A percentile compares a stretch with the other conserved stretches of the same genome.
phyloP scores from a whole-genome alignment of 129 eudicot species.

The Sambucus nigra region DNA sequence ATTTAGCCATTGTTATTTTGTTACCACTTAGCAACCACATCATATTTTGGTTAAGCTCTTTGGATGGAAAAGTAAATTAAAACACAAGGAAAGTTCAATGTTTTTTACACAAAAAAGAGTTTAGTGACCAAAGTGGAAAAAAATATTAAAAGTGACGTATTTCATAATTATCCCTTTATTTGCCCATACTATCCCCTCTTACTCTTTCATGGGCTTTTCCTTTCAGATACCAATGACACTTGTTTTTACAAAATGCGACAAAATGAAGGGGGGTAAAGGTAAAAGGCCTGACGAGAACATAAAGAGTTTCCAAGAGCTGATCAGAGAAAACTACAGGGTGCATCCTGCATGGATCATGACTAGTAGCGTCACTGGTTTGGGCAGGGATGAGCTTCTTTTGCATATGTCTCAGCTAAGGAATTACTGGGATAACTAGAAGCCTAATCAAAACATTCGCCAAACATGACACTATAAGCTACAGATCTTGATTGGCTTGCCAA shows the following conservation, averaged over 20 bases:
- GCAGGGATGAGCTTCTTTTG: conserved; percentile 84
- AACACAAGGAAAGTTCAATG: too few species aligned
- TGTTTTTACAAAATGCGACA: conserved; percentile 93
- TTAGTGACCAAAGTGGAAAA: too few species aligned
- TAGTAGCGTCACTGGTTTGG: conserved; percentile 84
- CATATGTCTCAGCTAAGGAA: conserved; percentile 95
- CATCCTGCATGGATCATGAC: conserved; percentile 99
- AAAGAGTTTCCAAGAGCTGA: conserved; percentile 52
- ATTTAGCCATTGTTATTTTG: too few species aligned
- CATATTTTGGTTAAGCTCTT: too few species aligned
- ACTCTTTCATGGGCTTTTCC: neutral
- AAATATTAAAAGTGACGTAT: too few species aligned
- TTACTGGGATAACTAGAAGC: conserved; percentile 62
- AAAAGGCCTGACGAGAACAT: conserved; percentile 81
- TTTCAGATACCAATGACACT: conserved; percentile 80
- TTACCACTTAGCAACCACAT: too few species aligned
- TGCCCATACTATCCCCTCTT: neutral
- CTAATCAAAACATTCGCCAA: neutral
- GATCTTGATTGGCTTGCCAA: neutral
- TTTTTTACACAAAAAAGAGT: too few species aligned
- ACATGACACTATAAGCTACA: neutral
- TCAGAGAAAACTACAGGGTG: conserved; percentile 45
- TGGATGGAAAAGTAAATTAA: too few species aligned
- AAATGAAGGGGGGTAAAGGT: conserved; percentile 66
- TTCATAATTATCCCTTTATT: too few species aligned